Percentiles rank a stretch among this genome's conserved stretches.
Conservation (phyloP, 106 monocot species). For the Agapanthus africanus region DNA sequence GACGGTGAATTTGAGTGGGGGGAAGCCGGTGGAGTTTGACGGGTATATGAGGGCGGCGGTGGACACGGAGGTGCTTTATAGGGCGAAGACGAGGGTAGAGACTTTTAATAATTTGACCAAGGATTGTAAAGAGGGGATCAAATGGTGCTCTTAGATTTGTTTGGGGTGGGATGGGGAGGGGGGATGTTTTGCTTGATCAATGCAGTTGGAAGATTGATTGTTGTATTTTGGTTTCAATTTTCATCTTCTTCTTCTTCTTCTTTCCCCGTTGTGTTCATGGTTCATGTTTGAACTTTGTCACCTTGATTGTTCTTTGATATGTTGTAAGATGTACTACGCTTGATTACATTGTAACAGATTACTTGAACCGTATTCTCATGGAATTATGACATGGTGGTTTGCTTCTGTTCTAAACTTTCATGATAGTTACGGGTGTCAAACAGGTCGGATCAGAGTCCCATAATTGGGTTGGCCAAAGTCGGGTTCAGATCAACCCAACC, state of each 20-base stretch:
- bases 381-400: no score
- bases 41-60: slow-evolving; percentile 86
- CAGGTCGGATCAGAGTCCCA: no score
- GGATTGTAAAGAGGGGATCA: slow-evolving; percentile 87
- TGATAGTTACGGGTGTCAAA: no score
- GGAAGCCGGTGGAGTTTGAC: slow-evolving; percentile 74
- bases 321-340: slow-evolving; percentile 11
- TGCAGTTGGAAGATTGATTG: no score
- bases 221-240: slow-evolving; percentile 7
- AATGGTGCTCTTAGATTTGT: slow-evolving; percentile 42
- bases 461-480: no score
- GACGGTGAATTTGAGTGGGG: slow-evolving; percentile 72
- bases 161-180: no score
- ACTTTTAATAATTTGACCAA: slow-evolving; percentile 90
- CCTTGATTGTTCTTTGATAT: slow-evolving; percentile 2
- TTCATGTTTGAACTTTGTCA: slow-evolving; percentile 8
- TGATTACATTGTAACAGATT: no score
- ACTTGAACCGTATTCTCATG: no score
- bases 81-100: slow-evolving; percentile 82
- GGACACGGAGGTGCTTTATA: slow-evolving; percentile 82
- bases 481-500: no score
- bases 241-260: no score
- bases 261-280: slow-evolving; percentile 9
- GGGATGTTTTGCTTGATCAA: no score
- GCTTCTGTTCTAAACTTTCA: no score